These are phyloP conservation scores for Maudiozyma barnettii DNA, from an alignment of 805 yeast species.

Conservation along the genomic window DNA sequence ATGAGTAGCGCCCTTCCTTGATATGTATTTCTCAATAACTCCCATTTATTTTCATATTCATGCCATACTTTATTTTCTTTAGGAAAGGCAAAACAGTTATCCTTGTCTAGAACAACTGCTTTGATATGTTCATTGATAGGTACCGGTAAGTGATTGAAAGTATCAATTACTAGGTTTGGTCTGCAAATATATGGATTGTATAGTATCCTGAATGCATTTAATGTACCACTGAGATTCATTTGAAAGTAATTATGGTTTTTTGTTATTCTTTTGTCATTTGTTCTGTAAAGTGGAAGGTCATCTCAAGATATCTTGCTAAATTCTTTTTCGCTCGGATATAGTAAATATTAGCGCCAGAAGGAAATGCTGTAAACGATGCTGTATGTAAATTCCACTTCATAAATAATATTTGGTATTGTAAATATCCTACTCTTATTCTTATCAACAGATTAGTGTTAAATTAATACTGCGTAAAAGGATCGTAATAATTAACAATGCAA, in stretches of 20 bases:
- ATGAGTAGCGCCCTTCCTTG: conserved; percentile 60
- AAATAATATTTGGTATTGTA: too few species aligned
- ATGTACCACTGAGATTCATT: conserved; percentile 67
- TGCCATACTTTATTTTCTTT: conserved; percentile 76
- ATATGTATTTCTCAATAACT: conserved; percentile 40
- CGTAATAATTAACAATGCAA: too few species aligned
- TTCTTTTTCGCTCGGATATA: too few species aligned
- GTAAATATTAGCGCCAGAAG: too few species aligned
- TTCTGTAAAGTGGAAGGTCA: too few species aligned
- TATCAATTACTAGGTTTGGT: conserved; percentile 50
- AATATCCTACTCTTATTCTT: too few species aligned
- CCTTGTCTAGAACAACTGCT: conserved; percentile 85
- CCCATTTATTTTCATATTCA: conserved; percentile 51
- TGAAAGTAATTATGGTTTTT: not conserved
- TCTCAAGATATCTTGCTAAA: too few species aligned
- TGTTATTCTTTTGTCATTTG: too few species aligned
- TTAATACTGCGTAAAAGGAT: too few species aligned
- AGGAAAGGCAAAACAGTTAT: conserved; percentile 86
- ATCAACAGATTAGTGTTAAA: too few species aligned
- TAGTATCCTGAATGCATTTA: conserved; percentile 52
- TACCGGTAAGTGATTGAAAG: conserved; percentile 51
- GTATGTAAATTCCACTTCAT: too few species aligned
- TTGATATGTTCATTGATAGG: conserved; percentile 44
- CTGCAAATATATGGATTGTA: conserved; percentile 57
- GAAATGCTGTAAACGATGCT: too few species aligned